A percentile compares a stretch with the other conserved stretches of the same genome.
Conservation (phyloP, 192 early-diverging fungal genomes). For the Podila epigama region DNA sequence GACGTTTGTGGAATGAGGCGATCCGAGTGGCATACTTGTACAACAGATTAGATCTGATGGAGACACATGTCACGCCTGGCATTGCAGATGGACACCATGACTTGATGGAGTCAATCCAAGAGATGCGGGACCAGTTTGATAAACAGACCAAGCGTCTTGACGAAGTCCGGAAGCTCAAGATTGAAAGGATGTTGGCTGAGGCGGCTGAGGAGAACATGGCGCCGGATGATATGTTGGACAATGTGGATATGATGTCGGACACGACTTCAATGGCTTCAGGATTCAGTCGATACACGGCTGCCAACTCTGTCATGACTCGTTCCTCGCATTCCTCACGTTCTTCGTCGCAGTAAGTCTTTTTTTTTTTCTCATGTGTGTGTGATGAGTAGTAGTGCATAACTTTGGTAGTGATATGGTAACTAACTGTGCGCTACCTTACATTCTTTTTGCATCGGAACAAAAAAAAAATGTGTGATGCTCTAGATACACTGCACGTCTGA, state of each 20-base stretch:
- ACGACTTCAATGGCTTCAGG: constrained; percentile 93
- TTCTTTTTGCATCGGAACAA: no score
- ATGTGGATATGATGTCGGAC: constrained; percentile 95
- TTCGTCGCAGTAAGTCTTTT: constrained; percentile 34
- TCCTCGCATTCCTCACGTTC: constrained; percentile 52
- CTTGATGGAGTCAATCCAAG: constrained; percentile 68
- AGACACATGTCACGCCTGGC: constrained; percentile 77
- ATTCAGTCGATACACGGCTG: constrained; percentile 79
- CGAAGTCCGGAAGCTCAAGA: constrained; percentile 64
- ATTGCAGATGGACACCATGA: constrained; percentile 61
- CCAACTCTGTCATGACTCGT: constrained; percentile 67
- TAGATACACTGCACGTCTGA: constrained; percentile 74
- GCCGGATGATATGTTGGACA: constrained; percentile 74
- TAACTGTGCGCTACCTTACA: no score
- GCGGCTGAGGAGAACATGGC: constrained; percentile 32
- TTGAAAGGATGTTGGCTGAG: constrained; percentile 51
- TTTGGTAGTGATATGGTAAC: no score
- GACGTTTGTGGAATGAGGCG: constrained; percentile 81
- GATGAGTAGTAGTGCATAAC: no score
- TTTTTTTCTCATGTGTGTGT: neutral
- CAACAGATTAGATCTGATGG: constrained; percentile 73
- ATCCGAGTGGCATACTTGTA: constrained; percentile 67
- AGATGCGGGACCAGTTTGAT: constrained; percentile 67
- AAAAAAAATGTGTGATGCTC: no score
- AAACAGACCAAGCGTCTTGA: constrained; percentile 66